phyloP scores from a whole-genome alignment of 306 rosid genomes.

The Cercis canadensis region DNA sequence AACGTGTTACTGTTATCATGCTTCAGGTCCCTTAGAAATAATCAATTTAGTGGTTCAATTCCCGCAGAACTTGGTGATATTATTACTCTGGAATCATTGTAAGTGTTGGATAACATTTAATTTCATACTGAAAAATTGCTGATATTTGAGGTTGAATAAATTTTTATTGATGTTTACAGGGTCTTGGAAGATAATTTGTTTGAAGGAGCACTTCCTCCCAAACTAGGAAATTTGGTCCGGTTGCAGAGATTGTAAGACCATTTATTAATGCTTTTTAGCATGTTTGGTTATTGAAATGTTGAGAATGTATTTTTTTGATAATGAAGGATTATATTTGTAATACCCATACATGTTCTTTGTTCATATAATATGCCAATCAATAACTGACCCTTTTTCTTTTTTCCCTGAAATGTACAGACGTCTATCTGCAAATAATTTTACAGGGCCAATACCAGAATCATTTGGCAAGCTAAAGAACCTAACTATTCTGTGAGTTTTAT shows the following conservation, averaged over 20 bases:
- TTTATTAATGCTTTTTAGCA: background rate
- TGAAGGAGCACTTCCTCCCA: conserved; percentile 65
- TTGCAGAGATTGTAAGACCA: conserved; percentile 58
- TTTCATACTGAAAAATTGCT: conserved; percentile 8
- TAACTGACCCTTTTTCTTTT: conserved; percentile 12
- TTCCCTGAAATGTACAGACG: conserved; percentile 42
- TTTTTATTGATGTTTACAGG: conserved; percentile 47
- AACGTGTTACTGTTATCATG: conserved; percentile 19
- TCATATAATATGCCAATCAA: background rate
- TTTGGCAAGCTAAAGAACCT: conserved; percentile 63
- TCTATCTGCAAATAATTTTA: conserved; percentile 65
- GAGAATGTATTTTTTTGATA: background rate
- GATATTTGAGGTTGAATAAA: conserved; percentile 22
- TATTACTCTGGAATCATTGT: conserved; percentile 56
- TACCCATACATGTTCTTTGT: no score
- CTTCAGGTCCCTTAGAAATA: conserved; percentile 69
- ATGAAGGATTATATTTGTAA: no score
- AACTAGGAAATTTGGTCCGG: conserved; percentile 60
- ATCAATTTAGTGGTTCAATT: conserved; percentile 65
- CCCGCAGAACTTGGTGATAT: conserved; percentile 65
- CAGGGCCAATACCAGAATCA: conserved; percentile 65
- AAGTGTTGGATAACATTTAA: conserved; percentile 38
- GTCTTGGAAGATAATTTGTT: conserved; percentile 63
- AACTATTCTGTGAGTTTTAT: conserved; percentile 60
- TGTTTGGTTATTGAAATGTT: conserved; percentile 16